Evolutionary conservation across 2,329 filamentous ascomycete species (phyloP).

Genomic region (Ambrosiella beaveri): DNA sequence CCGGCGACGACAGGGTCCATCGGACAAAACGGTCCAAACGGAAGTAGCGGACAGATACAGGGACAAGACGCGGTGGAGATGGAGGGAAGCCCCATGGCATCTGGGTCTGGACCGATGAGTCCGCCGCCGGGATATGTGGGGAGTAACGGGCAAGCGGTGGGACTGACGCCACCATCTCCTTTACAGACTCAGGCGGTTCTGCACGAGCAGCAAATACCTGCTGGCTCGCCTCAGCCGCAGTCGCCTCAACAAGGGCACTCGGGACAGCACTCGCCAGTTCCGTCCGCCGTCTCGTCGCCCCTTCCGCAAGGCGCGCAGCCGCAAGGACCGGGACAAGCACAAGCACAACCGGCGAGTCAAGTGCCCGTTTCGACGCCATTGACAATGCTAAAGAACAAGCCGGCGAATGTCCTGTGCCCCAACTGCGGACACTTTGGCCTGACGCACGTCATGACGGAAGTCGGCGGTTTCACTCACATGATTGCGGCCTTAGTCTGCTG

Average conservation of each 20-base stretch:
- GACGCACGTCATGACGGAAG: neutral
- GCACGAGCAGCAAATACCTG: neutral
- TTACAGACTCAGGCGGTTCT: neutral
- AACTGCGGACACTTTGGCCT: slow-evolving; percentile 15
- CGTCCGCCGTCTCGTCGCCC: too few species aligned
- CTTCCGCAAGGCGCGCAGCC: neutral
- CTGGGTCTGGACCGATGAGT: neutral
- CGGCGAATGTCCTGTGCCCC: slow-evolving; percentile 14
- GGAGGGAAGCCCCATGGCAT: neutral
- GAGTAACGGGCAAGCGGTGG: neutral
- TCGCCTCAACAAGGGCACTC: neutral
- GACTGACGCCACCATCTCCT: neutral
- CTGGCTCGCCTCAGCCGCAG: neutral
- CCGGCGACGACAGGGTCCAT: too few species aligned
- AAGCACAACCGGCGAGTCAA: neutral
- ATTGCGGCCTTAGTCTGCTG: slow-evolving; percentile 15
- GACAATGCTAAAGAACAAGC: slow-evolving; percentile 12
- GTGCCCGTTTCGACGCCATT: slow-evolving; percentile 12
- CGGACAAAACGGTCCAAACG: too few species aligned
- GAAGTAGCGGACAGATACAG: neutral
- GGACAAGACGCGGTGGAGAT: neutral
- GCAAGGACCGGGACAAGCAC: neutral
- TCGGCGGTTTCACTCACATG: slow-evolving; percentile 15
- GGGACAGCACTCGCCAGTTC: neutral
- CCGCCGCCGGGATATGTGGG: neutral